These are phyloP conservation scores for Puccinia novopanici DNA, from an alignment of 1,284 basidiomycete genomes.

Conservation along the genomic window DNA sequence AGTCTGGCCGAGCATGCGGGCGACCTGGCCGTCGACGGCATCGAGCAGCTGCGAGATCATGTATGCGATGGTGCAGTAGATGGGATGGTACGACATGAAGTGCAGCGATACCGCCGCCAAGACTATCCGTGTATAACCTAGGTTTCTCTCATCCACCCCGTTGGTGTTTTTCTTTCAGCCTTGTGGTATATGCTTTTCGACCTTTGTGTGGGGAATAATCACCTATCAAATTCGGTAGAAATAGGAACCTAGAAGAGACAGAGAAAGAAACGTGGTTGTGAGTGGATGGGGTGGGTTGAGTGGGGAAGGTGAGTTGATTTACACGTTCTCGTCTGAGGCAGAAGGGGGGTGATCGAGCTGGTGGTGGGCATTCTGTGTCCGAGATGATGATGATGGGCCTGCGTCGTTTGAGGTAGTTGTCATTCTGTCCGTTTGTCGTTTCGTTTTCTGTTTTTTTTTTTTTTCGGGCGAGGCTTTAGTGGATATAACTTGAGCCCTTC, in stretches of 20 bases:
- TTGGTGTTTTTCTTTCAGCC: not conserved
- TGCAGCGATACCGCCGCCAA: constrained; percentile 85
- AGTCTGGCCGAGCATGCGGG: constrained; percentile 82
- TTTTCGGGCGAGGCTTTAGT: not conserved
- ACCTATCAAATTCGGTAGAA: constrained; percentile 95
- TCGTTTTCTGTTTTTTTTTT: not conserved
- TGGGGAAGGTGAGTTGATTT: not conserved
- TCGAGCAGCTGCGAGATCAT: constrained; percentile 90
- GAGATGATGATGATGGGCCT: not conserved
- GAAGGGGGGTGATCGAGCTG: not conserved
- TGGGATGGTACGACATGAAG: constrained; percentile 93
- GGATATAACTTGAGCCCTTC: too few species aligned
- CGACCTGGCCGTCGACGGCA: constrained; percentile 91
- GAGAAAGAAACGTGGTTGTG: not conserved
- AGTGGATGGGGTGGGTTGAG: not conserved
- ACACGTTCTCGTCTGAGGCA: constrained; percentile 28
- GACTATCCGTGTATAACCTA: constrained; percentile 87
- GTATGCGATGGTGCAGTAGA: constrained; percentile 87
- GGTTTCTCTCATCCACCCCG: not conserved
- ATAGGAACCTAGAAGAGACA: constrained; percentile 68
- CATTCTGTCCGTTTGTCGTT: not conserved
- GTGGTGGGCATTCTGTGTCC: not conserved
- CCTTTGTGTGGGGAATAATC: constrained; percentile 55
- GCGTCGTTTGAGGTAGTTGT: not conserved
- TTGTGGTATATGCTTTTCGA: too few species aligned